Base-by-base conservation (phyloP, 2,329 filamentous ascomycete species). In the Cladosporium austrohemisphaericum region DNA sequence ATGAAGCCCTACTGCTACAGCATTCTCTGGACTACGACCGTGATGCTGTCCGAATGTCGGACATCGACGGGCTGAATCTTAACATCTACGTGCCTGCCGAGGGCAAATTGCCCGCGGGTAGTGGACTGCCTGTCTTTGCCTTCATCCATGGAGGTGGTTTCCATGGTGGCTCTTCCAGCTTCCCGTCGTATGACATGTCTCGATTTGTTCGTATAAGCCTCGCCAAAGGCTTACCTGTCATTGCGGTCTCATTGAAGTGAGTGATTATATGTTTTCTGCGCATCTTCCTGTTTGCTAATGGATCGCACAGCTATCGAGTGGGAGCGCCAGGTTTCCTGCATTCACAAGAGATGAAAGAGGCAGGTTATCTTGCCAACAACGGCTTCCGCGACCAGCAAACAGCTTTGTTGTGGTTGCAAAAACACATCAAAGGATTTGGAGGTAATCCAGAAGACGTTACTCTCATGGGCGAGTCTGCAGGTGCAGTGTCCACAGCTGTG, bases 71-170 rank as follows among this genome's bases (percentile, higher is more conserved):
- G 25, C 61, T 81, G 19, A 78, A 76, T 41, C 60, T 80, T 14
- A 79, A 78, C 52, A 72, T 80, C 40, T 72, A 73, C 0, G 65
- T 74, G 0, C 76, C 77, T 1, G 38, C 32, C 1, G 18, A 33
- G 7, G 32, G n/a, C 14, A 11, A 8, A 20, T n/a, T 4, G 14
- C 6, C 10, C 6, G 13, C 13, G 22, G 14, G 23, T 14, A 18
- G 28, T 22, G 23, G 5, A 13, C 62, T 79, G 2, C 77, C 77
- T 0, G 76, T 79, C 0, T 66, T 78, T 31, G 68, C 76, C 1
- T 78, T 77, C 53, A 69, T 80, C 4, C 76, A 80, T 51, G 77
- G 77, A 0, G 76, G 77, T 9, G 77, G 73, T 0, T 73, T 76
- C 41, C 61, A 64, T 2, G 66, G 73, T 2, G 77, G 76, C 2